Base-by-base conservation (phyloP, 148 eudicot species). In the Amaranthus palmeri region DNA sequence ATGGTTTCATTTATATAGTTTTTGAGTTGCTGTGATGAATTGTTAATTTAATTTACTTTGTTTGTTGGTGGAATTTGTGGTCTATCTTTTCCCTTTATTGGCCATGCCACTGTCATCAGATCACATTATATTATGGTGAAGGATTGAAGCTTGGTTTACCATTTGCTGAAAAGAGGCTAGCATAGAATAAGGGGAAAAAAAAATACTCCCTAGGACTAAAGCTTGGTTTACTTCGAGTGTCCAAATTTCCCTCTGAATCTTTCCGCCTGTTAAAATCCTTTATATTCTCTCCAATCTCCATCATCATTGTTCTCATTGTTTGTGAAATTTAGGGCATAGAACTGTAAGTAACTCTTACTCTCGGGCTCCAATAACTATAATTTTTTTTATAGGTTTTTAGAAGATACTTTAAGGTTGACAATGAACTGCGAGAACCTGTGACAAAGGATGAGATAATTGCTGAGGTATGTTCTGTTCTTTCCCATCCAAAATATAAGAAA, bases 371-470 rank as follows among this genome's bases (percentile, higher is more conserved):
- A 64, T 60, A 11, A 42, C 0, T 61, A 47, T 43, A 42, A 63
- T 3, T 43, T 13, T 36, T 25, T 25, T 9, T 80, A 54, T 68
- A 91, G 99, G 91, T 85, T 74, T 49, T 95, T 48, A 85, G 87
- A 79, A 89, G 86, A 77, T 84, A 81, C 72, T 81, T 74, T 70
- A 86, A 85, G 79, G 85, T 82, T 77, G 97, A 86, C 69, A 86
- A 80, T 63, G 97, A 89, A 78, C 36, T 95, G 68, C 97, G 90
- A 68, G 82, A 82, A 65, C 93, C 97, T 67, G 96, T 95, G 82
- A 85, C 88, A 7, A 92, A 89, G 82, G 93, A 95, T 45, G 89
- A 91, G 76, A 78, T 95, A 61, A 54, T 95, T 42, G 82, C 92
- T 49, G 99, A 95, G 97, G 97, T 95, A 80, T 67, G 68, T 48